Base-by-base conservation (phyloP, 208 protist genomes). In the Wallacemonas sp. region DNA sequence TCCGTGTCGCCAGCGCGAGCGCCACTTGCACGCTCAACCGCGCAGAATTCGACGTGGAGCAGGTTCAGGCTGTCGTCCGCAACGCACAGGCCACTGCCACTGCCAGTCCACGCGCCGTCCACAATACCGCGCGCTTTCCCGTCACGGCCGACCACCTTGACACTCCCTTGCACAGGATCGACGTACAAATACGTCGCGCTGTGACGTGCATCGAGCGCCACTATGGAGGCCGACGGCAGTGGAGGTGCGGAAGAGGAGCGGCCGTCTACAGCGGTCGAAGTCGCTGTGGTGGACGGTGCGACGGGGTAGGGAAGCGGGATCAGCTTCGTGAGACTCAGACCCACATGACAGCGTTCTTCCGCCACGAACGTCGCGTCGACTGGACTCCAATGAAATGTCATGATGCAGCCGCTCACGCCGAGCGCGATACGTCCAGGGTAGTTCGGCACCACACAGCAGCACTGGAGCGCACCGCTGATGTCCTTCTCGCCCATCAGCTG, bases 11-110 rank as follows among this genome's bases (percentile, higher is more conserved):
- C 0, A 59, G 45, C 50, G 42, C 66, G 5, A 38, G 42, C 36
- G 37, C 45, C 63, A n/a, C 50, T 26, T 10, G n/a, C 13, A 32
- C 50, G 50, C 17, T 69, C 55, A 48, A 62, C 55, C 36, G 44
- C 24, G 17, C 32, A 1, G 5, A 73, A 71, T 8, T 58, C 74
- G 24, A 87, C 53, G 26, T 50, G 71, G 48, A 87, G 71, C 70
- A 85, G 82, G 73, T 94, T 94, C 3, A 89, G 63, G 46, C 63
- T 73, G 62, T 92, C 85, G 66, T 95, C 89, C 19, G 63, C 83
- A 42, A 93, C 62, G 59, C 73, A 84, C 10, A 91, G 59, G 37
- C 71, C 50, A 27, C 61, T 15, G 30, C 34, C 8, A 29, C 19
- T 34, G 19, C 19, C 27, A 34, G 10, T 10, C 9, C 76, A 58